A percentile compares a stretch with the other conserved stretches of the same genome.
Conservation (phyloP, 305 asterid species). For the Fraxinus albicans region DNA sequence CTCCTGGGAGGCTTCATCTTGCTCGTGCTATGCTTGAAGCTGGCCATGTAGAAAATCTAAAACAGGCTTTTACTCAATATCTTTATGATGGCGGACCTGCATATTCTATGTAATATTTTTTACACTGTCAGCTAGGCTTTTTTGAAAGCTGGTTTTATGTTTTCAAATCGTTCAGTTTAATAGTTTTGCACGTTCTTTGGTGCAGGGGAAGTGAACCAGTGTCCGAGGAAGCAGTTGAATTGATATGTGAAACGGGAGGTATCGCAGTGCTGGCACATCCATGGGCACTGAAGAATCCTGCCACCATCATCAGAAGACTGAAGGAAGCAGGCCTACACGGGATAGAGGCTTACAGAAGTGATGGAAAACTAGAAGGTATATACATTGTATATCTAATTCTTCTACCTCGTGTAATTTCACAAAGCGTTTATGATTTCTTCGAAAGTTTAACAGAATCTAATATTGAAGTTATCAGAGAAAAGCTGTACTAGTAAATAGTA, state of each 20-base stretch:
- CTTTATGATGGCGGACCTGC: conserved; percentile 97
- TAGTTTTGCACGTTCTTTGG: conserved; percentile 11
- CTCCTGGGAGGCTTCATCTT: conserved; percentile 91
- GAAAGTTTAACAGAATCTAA: not conserved
- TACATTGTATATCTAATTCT: not conserved
- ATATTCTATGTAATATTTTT: conserved; percentile 69
- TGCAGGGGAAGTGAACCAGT: conserved; percentile 88
- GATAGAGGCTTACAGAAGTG: conserved; percentile 85
- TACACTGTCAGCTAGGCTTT: not conserved
- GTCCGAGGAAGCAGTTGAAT: conserved; percentile 72
- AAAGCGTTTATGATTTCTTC: not conserved
- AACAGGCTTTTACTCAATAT: conserved; percentile 79
- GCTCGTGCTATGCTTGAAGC: conserved; percentile 99
- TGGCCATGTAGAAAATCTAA: conserved; percentile 87
- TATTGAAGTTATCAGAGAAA: not conserved
- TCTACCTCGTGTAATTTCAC: not conserved
- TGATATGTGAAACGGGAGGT: conserved; percentile 87
- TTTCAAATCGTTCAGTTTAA: conserved; percentile 6
- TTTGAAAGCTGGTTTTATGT: not conserved
- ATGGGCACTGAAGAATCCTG: conserved; percentile 87
- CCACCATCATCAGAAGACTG: conserved; percentile 60
- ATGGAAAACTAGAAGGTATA: conserved; percentile 79
- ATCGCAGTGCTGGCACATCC: conserved; percentile 96
- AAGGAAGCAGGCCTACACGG: conserved; percentile 88
- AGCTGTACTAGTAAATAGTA: not conserved